Conservation (phyloP, 2,329 filamentous ascomycete species). For the Phialophora expanda region DNA sequence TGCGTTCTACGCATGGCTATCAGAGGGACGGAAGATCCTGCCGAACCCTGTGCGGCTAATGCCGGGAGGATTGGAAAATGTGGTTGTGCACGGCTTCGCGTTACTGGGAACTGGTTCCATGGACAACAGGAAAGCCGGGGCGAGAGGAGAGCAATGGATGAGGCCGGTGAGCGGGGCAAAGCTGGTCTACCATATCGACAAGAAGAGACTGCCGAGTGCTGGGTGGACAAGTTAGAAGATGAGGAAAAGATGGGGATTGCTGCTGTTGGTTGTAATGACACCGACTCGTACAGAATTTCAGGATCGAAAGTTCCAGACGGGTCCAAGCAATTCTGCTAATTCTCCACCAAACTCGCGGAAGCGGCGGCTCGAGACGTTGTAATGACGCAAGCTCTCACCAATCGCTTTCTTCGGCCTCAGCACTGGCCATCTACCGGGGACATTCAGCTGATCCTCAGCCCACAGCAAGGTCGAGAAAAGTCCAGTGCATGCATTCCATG, state of each 20-base stretch:
- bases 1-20: conserved; percentile 19
- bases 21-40: conserved; percentile 32
- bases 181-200: conserved; percentile 12
- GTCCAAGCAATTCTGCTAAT: not conserved
- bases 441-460: not conserved
- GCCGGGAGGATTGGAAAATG: conserved; percentile 15
- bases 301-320: not conserved
- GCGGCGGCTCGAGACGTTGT: not conserved
- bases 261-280: not conserved
- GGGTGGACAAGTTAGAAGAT: not conserved
- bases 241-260: not conserved
- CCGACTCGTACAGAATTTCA: not conserved
- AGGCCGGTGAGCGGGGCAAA: conserved; percentile 18
- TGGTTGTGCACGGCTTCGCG: conserved; percentile 6
- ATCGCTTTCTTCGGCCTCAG: not conserved
- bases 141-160: conserved; percentile 12
- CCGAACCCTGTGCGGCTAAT: conserved; percentile 32
- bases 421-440: not conserved
- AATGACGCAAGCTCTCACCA: conserved; percentile 8
- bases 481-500: not conserved
- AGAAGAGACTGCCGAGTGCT: not conserved
- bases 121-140: conserved; percentile 1
- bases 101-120: conserved; percentile 5
- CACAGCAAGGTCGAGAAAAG: not conserved
- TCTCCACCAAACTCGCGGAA: not conserved